Percentiles rank a stretch among this genome's conserved stretches.
These are phyloP conservation scores for Fusarium staphyleae DNA, from an alignment of 2,329 filamentous ascomycete genomes.

Conservation along the genomic window DNA sequence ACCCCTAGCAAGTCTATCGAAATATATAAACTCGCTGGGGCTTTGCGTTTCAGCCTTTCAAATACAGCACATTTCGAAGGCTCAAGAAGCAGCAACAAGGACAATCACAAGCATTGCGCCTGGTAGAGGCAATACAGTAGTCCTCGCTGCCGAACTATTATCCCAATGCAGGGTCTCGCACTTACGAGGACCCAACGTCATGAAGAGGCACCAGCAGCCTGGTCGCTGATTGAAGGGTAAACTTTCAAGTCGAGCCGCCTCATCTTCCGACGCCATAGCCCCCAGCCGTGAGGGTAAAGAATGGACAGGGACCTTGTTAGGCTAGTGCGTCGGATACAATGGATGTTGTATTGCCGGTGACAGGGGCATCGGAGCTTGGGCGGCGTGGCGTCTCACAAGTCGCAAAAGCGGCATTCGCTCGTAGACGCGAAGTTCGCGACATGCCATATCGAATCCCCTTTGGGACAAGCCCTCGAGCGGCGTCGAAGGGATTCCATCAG, in stretches of 20 bases:
- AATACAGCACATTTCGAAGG: too few relatives aligned
- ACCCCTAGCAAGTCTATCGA: slow-evolving; percentile 1
- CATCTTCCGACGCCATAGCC: slow-evolving; percentile 19
- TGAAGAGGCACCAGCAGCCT: slow-evolving; percentile 2
- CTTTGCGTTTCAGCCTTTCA: neutral
- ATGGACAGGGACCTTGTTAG: slow-evolving; percentile 10
- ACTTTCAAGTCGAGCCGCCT: slow-evolving; percentile 21
- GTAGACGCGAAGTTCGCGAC: slow-evolving; percentile 28
- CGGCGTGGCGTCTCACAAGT: slow-evolving; percentile 19
- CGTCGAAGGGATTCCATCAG: slow-evolving; percentile 15
- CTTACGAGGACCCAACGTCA: slow-evolving; percentile 1
- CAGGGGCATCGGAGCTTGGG: slow-evolving; percentile 25
- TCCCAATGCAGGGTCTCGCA: slow-evolving; percentile 16
- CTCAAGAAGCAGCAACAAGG: too few relatives aligned
- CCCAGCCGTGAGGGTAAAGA: slow-evolving; percentile 20
- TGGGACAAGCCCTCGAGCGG: slow-evolving; percentile 10
- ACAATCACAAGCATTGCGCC: neutral
- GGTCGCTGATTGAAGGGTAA: slow-evolving; percentile 40
- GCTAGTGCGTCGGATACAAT: slow-evolving; percentile 5
- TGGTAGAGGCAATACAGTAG: neutral
- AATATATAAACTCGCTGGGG: neutral
- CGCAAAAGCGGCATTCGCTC: slow-evolving; percentile 20
- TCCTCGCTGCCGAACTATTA: slow-evolving; percentile 23
- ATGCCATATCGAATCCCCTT: slow-evolving; percentile 22
- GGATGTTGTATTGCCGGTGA: slow-evolving; percentile 8